Evolutionary conservation across 495 filamentous ascomycete genomes (phyloP), one percentile per base, ranked within the genome.

Genomic region (Aspergillus ostianus): DNA sequence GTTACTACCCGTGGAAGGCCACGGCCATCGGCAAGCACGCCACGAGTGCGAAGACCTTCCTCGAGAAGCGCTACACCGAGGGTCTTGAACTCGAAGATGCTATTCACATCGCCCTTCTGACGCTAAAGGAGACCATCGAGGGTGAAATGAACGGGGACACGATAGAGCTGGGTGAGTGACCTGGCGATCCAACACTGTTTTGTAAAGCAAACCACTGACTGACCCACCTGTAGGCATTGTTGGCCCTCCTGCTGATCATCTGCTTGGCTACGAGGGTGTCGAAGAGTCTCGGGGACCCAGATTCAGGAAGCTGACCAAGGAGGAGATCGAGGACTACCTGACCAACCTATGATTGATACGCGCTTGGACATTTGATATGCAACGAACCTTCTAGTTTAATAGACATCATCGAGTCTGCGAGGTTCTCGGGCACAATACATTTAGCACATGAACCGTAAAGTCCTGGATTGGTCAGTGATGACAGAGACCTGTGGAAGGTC

Each of bases 81-180:
- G 93, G 93, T 17, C 80, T 98, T 70, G 94, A 98, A 82, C 79
- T 99, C 60, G 94, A 99, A 77, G 94, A 99, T 77, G 94, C 94
- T 20, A 92, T 99, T 61, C 93, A 98, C 78, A 99, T 99, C 82
- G 94, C 94, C 52, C 83, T 99, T 55, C 78, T 98, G 73, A 99
- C 94, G 47, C 78, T 99, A 72, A 99, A 99, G 82, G 94, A 99
- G 84, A 96, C 92, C 27, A 98, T 98, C 64, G 94, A 97, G 76
- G 94, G 94, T 23, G 94, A 98, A 79, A 97, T 98, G 94, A 98
- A 91, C 69, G 94, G 94, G 52, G 95, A 98, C 75, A 98, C 94
- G 46, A 93, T 99, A 65, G 94, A 99, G 81, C 97, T 99, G 68
- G 93, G 93, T 93, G 69, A 77, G 88, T 66, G 1, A 27, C 4